These are phyloP conservation scores for Adiantum capillusveneris DNA, from an alignment of 75 land plant genomes.

Conservation along the genomic window DNA sequence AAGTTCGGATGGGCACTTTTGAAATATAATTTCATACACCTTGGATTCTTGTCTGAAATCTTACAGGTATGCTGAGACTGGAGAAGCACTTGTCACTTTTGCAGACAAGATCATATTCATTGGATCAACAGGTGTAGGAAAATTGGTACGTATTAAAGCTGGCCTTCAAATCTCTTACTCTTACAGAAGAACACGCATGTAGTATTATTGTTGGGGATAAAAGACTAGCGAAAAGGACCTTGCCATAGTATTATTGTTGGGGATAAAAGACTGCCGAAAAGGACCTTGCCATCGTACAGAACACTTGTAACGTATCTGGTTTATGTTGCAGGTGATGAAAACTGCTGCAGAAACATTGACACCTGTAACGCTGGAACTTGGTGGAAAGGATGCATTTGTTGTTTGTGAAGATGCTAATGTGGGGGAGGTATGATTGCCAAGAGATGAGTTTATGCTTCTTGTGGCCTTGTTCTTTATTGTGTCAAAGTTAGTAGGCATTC, in stretches of 20 bases:
- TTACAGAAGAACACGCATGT: background rate
- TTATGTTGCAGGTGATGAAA: conserved; percentile 59
- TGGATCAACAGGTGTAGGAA: conserved; percentile 85
- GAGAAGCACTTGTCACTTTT: conserved; percentile 72
- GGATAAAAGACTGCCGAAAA: no score
- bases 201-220: background rate
- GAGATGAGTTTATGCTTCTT: no score
- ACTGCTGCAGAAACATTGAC: conserved; percentile 73
- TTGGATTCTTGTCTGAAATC: no score
- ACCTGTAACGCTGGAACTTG: conserved; percentile 84
- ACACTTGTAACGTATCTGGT: no score
- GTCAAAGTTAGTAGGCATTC: no score
- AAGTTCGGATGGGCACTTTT: no score
- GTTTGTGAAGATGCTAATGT: conserved; percentile 92
- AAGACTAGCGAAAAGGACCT: background rate
- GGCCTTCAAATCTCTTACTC: no score
- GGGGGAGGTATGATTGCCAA: conserved; percentile 39
- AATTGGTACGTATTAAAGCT: conserved; percentile 39
- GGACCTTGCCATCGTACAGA: no score
- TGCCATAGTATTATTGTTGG: no score
- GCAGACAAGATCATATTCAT: conserved; percentile 90
- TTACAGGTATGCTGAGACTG: conserved; percentile 43
- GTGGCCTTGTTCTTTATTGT: no score
- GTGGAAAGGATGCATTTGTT: conserved; percentile 94
- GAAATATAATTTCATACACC: no score